Evolutionary conservation across 345 rosid genomes (phyloP), one percentile per base, ranked within the genome.

Genomic region (Adansonia digitata): DNA sequence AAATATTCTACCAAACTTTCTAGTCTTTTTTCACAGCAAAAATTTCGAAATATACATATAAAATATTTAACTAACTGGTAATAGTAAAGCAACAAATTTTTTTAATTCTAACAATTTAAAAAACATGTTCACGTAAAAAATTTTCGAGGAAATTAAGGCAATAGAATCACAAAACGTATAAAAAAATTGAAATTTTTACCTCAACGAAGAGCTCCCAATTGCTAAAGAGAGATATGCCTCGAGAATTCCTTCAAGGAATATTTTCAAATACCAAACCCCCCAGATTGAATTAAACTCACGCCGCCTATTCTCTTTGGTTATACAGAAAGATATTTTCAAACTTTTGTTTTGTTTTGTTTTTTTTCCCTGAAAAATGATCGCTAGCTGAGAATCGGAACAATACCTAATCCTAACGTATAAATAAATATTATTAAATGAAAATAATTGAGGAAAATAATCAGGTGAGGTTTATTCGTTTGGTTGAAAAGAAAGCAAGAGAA

Each of bases 191-290:
- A 10, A 31, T 11, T 31, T 48, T 31, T 49, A 69, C 60, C 31
- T 49, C 60, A 49, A 49, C 4, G 27, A 69, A 49, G 27, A 31
- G 73, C 73, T 18, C 43, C 73, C 29, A 69, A 68, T 45, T 48
- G 24, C 39, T 12, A 46, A 26, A 69, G 18, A 10, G 31, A 69
- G 27, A 31, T 68, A 40, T 7, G 13, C 15, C 5, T 45, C 51
- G 22, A 43, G 10, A 67, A 26, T 14, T 67, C 72, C 40, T n/a
- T 68, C 40, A 46, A 6, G 18, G 3, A 26, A 46, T 15, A 5
- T 31, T 69, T 53, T 49, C 26, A 69, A 46, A 29, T n/a, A 9
- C 59, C 42, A 11, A 69, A 48, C 27, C 52, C 52, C 14, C 10
- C 5, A 35, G 27, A 69, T 17, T 31, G 27, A 69, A 31, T 31